These are phyloP conservation scores for Limnanthes douglasii DNA, from an alignment of 345 rosid species.

Conservation along the genomic window DNA sequence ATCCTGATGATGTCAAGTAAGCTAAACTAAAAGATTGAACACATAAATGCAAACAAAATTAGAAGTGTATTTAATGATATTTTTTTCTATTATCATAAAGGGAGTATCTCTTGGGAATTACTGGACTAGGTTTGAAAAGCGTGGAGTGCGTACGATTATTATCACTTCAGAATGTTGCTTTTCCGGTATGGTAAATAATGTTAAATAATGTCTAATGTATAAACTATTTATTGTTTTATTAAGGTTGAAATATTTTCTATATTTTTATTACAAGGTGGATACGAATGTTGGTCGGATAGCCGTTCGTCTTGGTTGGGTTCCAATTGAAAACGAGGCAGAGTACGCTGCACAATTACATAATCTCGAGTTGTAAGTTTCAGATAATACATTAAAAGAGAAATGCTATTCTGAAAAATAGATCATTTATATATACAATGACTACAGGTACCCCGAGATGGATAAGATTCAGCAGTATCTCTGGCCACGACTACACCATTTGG, in stretches of 20 bases:
- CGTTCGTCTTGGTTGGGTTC: constrained; percentile 77
- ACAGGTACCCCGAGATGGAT: constrained; percentile 53
- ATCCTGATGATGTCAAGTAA: constrained; percentile 42
- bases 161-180: constrained; percentile 36
- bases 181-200: constrained; percentile 29
- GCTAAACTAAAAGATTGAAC: too few relatives aligned
- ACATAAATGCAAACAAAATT: too few relatives aligned
- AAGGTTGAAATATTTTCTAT: not conserved
- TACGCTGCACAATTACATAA: constrained; percentile 43
- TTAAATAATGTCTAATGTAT: not conserved
- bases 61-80: too few relatives aligned
- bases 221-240: not conserved
- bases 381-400: not conserved
- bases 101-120: constrained; percentile 26
- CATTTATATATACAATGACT: not conserved
- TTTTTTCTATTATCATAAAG: constrained; percentile 14
- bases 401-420: not conserved
- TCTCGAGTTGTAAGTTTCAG: constrained; percentile 24
- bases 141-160: constrained; percentile 56
- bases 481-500: constrained; percentile 52
- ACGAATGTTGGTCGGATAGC: constrained; percentile 60
- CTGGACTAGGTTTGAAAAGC: constrained; percentile 61
- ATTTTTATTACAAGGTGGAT: constrained; percentile 31
- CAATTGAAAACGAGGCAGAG: constrained; percentile 42
- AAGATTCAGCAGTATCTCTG: constrained; percentile 48